Percentiles rank a stretch among this genome's conserved stretches.
Conservation (phyloP, 2,329 filamentous ascomycete genomes). For the Aureobasidium sp. region DNA sequence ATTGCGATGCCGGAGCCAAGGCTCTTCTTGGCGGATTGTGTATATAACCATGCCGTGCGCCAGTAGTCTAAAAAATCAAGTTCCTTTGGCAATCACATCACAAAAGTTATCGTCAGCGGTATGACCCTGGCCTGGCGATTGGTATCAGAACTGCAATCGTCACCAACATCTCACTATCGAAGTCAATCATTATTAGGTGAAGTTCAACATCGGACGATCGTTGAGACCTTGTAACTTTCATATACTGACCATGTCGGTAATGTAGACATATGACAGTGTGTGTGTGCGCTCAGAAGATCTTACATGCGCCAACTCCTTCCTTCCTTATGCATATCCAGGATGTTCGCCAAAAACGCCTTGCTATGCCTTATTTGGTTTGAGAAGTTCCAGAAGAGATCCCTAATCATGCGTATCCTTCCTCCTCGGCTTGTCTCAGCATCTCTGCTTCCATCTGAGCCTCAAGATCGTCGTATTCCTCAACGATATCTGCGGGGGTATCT, state of each 20-base stretch:
- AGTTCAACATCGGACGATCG: not conserved
- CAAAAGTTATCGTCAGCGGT: no score
- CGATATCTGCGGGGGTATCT: constrained; percentile 15
- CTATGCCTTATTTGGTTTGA: constrained; percentile 1
- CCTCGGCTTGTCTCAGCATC: constrained; percentile 27
- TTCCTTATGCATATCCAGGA: not conserved
- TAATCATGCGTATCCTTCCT: constrained; percentile 25
- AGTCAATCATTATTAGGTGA: not conserved
- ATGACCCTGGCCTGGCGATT: no score
- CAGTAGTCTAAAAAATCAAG: no score
- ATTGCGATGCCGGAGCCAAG: no score
- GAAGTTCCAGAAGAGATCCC: not conserved
- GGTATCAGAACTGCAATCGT: no score
- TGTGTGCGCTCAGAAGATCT: not conserved
- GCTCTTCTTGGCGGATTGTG: no score
- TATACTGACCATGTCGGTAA: not conserved
- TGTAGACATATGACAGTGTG: not conserved
- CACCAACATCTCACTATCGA: no score
- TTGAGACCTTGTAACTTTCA: not conserved
- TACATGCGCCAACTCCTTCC: not conserved
- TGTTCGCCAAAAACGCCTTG: constrained; percentile 9
- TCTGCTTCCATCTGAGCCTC: constrained; percentile 47
- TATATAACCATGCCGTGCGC: no score
- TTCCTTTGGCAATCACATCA: no score
- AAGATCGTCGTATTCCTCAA: constrained; percentile 44